phyloP scores from a whole-genome alignment of 2,329 filamentous ascomycete genomes.

The Ascochyta rabiei region DNA sequence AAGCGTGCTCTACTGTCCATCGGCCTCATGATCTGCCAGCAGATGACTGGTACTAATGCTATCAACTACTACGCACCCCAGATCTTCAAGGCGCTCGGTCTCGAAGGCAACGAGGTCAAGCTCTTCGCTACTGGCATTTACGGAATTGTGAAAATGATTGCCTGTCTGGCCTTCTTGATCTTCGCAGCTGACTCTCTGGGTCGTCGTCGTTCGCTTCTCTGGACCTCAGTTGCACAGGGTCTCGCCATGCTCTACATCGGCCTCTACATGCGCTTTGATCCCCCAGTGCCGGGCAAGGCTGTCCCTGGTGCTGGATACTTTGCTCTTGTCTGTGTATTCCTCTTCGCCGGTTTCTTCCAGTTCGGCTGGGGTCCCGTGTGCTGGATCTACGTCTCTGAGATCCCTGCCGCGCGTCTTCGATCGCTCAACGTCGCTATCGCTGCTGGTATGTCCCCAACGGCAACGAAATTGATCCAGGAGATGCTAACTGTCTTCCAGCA shows the following conservation, averaged over 20 bases:
- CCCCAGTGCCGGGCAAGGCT: constrained; percentile 59
- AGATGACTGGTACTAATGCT: constrained; percentile 67
- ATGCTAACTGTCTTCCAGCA: not conserved
- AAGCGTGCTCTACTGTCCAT: constrained; percentile 70
- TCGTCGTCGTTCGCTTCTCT: constrained; percentile 66
- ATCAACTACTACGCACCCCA: constrained; percentile 70
- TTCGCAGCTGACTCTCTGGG: constrained; percentile 74
- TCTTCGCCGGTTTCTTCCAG: constrained; percentile 71
- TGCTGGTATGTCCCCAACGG: constrained; percentile 53
- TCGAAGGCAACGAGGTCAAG: constrained; percentile 61
- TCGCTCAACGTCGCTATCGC: constrained; percentile 71
- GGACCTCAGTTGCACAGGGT: constrained; percentile 68
- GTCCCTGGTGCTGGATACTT: constrained; percentile 72
- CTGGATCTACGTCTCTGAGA: constrained; percentile 76
- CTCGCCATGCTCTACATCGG: constrained; percentile 72
- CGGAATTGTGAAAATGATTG: constrained; percentile 71
- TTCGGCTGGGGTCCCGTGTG: constrained; percentile 70
- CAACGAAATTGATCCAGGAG: not conserved
- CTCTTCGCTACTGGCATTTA: constrained; percentile 78
- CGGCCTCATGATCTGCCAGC: constrained; percentile 70
- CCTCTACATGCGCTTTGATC: constrained; percentile 69
- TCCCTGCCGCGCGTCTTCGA: constrained; percentile 69
- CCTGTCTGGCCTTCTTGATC: constrained; percentile 68
- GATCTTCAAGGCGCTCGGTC: constrained; percentile 70
- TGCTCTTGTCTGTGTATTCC: constrained; percentile 72